A percentile compares a stretch with the other conserved stretches of the same genome.
These are phyloP conservation scores for Mytilinidion resinicola DNA, from an alignment of 495 filamentous ascomycete genomes.

Conservation along the genomic window DNA sequence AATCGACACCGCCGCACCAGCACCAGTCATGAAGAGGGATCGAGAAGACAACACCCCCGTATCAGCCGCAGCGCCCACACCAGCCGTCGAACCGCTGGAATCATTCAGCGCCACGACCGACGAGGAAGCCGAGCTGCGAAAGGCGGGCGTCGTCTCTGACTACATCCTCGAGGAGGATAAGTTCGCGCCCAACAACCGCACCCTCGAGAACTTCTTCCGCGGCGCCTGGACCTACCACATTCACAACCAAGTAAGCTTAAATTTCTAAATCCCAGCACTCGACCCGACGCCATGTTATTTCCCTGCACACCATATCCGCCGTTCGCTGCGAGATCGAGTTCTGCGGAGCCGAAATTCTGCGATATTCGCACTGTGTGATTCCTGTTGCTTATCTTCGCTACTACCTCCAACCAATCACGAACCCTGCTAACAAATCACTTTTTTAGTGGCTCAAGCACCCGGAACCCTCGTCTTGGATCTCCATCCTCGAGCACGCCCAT, in stretches of 20 bases:
- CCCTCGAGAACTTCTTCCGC: constrained; percentile 50
- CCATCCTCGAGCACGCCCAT: constrained; percentile 49
- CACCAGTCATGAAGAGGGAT: constrained; percentile 6
- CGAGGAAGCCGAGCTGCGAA: constrained; percentile 33
- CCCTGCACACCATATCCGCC: neutral
- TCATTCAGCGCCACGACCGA: constrained; percentile 31
- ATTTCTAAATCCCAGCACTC: too few species aligned
- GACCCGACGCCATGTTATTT: neutral
- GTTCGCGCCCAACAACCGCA: constrained; percentile 50
- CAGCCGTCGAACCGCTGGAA: constrained; percentile 18
- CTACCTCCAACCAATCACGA: constrained; percentile 12
- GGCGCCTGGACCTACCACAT: constrained; percentile 55
- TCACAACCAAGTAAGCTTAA: constrained; percentile 49
- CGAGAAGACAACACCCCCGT: constrained; percentile 21
- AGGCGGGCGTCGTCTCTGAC: constrained; percentile 31
- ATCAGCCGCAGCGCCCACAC: constrained; percentile 19
- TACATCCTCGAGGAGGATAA: constrained; percentile 44
- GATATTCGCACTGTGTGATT: neutral
- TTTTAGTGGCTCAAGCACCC: constrained; percentile 47
- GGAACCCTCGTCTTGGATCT: constrained; percentile 53
- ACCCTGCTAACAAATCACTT: constrained; percentile 8
- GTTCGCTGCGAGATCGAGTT: constrained; percentile 21
- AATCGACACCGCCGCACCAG: constrained; percentile 15
- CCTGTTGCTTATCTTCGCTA: neutral
- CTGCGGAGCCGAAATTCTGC: constrained; percentile 11